phyloP scores from a whole-genome alignment of 768 basidiomycete genomes.

The Suillus paluster region DNA sequence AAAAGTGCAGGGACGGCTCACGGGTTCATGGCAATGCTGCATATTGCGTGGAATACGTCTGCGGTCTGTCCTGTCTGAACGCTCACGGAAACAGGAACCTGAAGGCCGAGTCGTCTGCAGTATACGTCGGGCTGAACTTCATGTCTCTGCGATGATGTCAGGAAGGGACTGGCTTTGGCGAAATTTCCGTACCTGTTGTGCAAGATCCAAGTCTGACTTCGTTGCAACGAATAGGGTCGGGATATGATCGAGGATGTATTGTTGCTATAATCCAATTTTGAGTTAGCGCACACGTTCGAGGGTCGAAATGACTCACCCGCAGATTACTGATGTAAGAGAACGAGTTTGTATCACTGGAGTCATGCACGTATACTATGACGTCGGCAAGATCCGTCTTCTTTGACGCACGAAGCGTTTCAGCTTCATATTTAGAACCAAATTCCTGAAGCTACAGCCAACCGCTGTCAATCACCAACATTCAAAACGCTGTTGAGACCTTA shows the following conservation, averaged over 20 bases:
- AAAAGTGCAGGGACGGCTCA: constrained; percentile 45
- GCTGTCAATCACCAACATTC: constrained; percentile 5
- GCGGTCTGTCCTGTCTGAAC: constrained; percentile 84
- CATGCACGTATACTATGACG: constrained; percentile 94
- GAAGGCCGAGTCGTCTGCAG: constrained; percentile 85
- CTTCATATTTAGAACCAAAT: constrained; percentile 94
- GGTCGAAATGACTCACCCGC: constrained; percentile 57
- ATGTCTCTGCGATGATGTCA: constrained; percentile 66
- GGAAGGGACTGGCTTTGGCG: constrained; percentile 7
- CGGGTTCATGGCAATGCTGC: constrained; percentile 86
- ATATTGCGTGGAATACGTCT: constrained; percentile 87
- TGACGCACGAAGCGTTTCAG: constrained; percentile 83
- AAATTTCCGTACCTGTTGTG: constrained; percentile 71
- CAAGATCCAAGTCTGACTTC: constrained; percentile 96
- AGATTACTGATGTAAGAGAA: constrained; percentile 98
- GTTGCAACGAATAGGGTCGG: constrained; percentile 98
- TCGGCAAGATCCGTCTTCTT: constrained; percentile 94
- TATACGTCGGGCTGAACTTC: constrained; percentile 99
- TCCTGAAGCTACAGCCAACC: constrained; percentile 79
- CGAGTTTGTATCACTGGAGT: constrained; percentile 98
- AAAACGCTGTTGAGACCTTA: constrained; percentile 43
- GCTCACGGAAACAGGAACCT: constrained; percentile 93
- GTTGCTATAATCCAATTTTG: constrained; percentile 68
- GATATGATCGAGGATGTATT: constrained; percentile 93
- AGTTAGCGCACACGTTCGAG: constrained; percentile 17